phyloP scores from a whole-genome alignment of 164 flowering plant species.

The Chimonanthus praecox region DNA sequence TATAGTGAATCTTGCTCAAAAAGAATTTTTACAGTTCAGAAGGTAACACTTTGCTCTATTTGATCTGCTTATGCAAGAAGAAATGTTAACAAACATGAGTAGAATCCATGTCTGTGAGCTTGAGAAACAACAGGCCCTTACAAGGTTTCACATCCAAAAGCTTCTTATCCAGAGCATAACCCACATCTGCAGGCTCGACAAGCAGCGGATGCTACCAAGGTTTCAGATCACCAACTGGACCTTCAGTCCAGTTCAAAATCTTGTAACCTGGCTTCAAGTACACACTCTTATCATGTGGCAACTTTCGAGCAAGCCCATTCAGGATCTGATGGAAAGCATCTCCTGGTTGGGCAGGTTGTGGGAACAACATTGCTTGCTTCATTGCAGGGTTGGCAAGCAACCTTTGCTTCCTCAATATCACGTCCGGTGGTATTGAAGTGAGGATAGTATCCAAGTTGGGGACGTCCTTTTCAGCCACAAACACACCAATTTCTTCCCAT shows the following conservation, averaged over 20 bases:
- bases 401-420: constrained; percentile 76
- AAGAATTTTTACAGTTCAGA: no score
- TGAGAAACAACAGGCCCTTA: no score
- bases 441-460: constrained; percentile 82
- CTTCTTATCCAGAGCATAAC: no score
- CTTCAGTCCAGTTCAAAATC: constrained; percentile 87
- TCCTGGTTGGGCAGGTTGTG: constrained; percentile 80
- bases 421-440: constrained; percentile 78
- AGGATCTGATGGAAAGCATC: constrained; percentile 94
- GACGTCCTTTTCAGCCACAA: constrained; percentile 80
- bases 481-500: constrained; percentile 95
- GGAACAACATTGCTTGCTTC: constrained; percentile 90
- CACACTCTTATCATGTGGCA: constrained; percentile 55
- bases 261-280: constrained; percentile 56
- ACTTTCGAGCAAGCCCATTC: constrained; percentile 82
- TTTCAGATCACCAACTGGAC: constrained; percentile 59
- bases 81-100: no score
- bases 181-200: background rate
- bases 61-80: no score
- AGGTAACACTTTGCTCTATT: no score
- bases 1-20: no score
- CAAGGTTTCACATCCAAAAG: no score
- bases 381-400: constrained; percentile 85
- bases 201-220: constrained; percentile 35
- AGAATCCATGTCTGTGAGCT: no score